Conservation (phyloP, 2,329 filamentous ascomycete species). For the Ascochyta koolunga region DNA sequence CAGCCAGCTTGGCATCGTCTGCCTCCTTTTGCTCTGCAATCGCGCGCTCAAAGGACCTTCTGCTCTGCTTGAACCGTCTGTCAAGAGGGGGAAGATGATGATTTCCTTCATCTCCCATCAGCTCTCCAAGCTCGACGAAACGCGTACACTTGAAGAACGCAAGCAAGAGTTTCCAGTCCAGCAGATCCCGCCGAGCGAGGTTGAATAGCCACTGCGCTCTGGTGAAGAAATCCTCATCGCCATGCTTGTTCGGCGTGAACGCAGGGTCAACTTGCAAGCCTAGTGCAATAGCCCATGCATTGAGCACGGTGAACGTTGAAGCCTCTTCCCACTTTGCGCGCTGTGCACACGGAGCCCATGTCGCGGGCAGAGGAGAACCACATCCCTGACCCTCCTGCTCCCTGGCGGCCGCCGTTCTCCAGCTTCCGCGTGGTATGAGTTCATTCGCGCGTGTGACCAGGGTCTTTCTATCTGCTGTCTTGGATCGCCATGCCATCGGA, state of each 20-base stretch:
- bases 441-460: not conserved
- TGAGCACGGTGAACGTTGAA: not conserved
- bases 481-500: not conserved
- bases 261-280: not conserved
- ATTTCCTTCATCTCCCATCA: not conserved
- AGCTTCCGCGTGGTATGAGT: not conserved
- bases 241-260: not conserved
- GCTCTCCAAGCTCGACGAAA: not conserved
- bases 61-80: not conserved
- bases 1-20: not conserved
- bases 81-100: not conserved
- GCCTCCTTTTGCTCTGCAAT: not conserved
- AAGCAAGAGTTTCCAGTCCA: not conserved
- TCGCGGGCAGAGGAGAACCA: not conserved
- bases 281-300: not conserved
- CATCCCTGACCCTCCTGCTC: not conserved
- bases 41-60: not conserved
- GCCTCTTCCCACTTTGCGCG: not conserved
- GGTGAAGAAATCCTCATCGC: not conserved
- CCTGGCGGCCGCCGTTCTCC: not conserved
- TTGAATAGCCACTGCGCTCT: not conserved
- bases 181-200: not conserved
- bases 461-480: not conserved
- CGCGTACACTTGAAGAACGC: not conserved
- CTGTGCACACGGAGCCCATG: not conserved